phyloP scores from a whole-genome alignment of 305 asterid genomes.

The Solanum hybrid region DNA sequence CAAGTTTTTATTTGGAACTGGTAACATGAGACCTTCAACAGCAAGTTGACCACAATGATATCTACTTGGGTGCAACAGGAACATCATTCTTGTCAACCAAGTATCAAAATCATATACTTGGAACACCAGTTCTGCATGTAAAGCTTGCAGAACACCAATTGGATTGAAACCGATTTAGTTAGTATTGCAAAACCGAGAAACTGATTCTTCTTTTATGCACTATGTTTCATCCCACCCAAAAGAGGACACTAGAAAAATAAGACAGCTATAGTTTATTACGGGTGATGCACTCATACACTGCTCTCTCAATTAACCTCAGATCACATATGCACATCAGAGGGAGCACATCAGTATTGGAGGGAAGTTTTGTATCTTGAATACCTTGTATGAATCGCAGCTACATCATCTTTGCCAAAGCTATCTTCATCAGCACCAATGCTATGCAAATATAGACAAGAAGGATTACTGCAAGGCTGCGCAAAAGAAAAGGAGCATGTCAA shows the following conservation, averaged over 20 bases:
- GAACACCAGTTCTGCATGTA: not conserved
- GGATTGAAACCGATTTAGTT: not conserved
- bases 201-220: not conserved
- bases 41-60: not conserved
- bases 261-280: not conserved
- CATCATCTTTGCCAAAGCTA: constrained; percentile 94
- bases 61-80: not conserved
- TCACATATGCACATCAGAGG: not conserved
- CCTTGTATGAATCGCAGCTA: constrained; percentile 94
- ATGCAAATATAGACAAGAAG: constrained; percentile 89
- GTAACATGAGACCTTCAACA: not conserved
- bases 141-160: not conserved
- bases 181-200: not conserved
- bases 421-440: constrained; percentile 86
- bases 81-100: not conserved
- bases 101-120: not conserved
- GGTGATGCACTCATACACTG: not conserved
- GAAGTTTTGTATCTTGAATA: constrained; percentile 10
- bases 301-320: not conserved
- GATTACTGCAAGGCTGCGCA: constrained; percentile 83
- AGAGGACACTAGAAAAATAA: not conserved
- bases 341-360: not conserved
- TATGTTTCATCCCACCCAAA: not conserved
- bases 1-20: not conserved
- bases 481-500: constrained; percentile 15